Conservation (phyloP, 129 eudicot genomes). For the Saposhnikovia divaricata region DNA sequence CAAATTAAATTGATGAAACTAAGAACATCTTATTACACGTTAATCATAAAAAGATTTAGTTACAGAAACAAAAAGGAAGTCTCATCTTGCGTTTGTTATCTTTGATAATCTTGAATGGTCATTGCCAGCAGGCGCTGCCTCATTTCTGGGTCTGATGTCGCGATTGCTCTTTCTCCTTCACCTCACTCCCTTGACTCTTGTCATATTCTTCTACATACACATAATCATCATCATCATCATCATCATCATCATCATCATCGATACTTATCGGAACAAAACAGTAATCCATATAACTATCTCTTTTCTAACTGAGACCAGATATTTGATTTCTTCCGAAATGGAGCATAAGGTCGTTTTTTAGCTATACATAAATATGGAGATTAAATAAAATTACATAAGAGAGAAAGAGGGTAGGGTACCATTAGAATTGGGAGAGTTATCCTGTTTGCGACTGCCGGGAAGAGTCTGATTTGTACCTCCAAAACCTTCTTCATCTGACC, state of each 20-base stretch:
- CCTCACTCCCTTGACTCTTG: slow-evolving; percentile 62
- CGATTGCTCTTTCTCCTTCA: slow-evolving; percentile 58
- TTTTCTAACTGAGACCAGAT: too few species aligned
- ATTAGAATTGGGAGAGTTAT: slow-evolving; percentile 28
- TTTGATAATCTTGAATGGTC: not conserved
- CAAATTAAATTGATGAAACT: not conserved
- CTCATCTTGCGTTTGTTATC: not conserved
- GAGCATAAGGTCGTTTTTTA: not conserved
- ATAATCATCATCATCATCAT: not conserved
- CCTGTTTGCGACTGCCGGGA: slow-evolving; percentile 26
- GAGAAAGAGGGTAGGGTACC: slow-evolving; percentile 23
- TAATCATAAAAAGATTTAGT: too few species aligned
- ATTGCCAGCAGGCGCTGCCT: not conserved
- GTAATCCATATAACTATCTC: too few species aligned
- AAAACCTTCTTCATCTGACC: slow-evolving; percentile 79
- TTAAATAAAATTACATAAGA: not conserved
- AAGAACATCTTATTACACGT: not conserved
- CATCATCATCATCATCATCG: not conserved
- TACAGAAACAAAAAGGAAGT: not conserved
- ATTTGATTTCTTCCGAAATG: not conserved
- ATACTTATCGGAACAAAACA: not conserved
- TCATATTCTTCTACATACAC: slow-evolving; percentile 37
- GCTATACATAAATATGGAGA: not conserved
- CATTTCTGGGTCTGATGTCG: slow-evolving; percentile 34
- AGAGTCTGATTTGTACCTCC: slow-evolving; percentile 58